These are phyloP conservation scores for Xylaria sp. DNA, from an alignment of 2,329 filamentous ascomycete genomes.

Conservation along the genomic window DNA sequence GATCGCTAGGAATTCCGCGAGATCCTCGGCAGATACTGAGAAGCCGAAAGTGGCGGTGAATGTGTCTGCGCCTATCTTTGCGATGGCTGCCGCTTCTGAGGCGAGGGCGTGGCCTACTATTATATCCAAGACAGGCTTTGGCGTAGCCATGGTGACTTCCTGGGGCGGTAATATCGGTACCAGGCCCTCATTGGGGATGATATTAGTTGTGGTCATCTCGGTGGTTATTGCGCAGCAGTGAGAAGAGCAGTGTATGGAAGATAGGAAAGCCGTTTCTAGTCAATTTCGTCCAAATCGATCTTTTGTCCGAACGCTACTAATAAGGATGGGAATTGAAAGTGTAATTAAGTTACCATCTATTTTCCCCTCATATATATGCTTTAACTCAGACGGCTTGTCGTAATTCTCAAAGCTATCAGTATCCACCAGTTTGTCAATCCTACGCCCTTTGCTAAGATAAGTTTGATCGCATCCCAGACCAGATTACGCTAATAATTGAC, in stretches of 20 bases:
- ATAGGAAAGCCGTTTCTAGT: not conserved
- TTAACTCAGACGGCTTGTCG: not conserved
- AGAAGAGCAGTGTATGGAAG: not conserved
- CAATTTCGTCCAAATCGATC: not conserved
- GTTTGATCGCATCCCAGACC: not conserved
- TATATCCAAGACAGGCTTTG: constrained; percentile 29
- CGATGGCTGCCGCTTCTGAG: constrained; percentile 45
- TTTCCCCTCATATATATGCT: not conserved
- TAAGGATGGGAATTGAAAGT: not conserved
- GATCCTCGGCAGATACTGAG: constrained; percentile 42
- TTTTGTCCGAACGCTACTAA: not conserved
- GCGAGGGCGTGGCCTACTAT: constrained; percentile 39
- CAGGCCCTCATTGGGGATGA: not conserved
- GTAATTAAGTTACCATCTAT: too few species aligned
- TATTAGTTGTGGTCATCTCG: constrained; percentile 23
- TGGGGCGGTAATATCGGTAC: constrained; percentile 3
- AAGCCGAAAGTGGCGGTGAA: constrained; percentile 47
- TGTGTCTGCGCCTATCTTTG: constrained; percentile 43
- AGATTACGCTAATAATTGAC: constrained; percentile 5
- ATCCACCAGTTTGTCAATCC: constrained; percentile 26
- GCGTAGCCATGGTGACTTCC: not conserved
- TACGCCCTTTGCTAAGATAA: constrained; percentile 19
- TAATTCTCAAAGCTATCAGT: not conserved
- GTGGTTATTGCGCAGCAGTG: not conserved
- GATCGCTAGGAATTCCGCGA: constrained; percentile 41